These are phyloP conservation scores for Coemansia sp. DNA, from an alignment of 192 early-diverging fungal species.

Conservation along the genomic window DNA sequence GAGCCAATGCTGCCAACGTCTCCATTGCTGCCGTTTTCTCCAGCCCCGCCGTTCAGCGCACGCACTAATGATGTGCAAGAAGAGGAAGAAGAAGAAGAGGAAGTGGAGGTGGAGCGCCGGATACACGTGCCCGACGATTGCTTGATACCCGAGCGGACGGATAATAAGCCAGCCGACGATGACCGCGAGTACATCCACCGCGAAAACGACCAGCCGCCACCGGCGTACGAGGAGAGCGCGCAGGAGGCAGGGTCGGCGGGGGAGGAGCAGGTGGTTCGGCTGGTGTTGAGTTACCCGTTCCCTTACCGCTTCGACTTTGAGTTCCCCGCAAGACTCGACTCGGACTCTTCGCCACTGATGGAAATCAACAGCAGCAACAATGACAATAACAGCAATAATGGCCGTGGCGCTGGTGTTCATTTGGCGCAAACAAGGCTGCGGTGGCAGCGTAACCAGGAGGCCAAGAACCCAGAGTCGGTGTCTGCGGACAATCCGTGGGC, in stretches of 20 bases:
- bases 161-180: constrained; percentile 23
- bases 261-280: constrained; percentile 8
- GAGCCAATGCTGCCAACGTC: constrained; percentile 4
- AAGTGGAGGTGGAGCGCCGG: background rate
- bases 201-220: constrained; percentile 31
- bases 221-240: constrained; percentile 44
- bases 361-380: background rate
- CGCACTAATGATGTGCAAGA: background rate
- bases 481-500: constrained; percentile 16
- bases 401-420: too few species aligned
- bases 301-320: constrained; percentile 38
- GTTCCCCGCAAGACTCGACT: background rate
- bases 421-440: constrained; percentile 9
- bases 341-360: background rate
- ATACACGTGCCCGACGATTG: constrained; percentile 11
- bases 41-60: background rate
- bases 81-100: background rate
- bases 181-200: constrained; percentile 24
- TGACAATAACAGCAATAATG: too few species aligned
- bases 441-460: constrained; percentile 36
- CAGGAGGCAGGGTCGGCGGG: background rate
- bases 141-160: constrained; percentile 32
- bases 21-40: background rate
- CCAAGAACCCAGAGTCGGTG: constrained; percentile 15
- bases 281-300: constrained; percentile 17